These are phyloP conservation scores for Clitopilus passeckerianus DNA, from an alignment of 768 basidiomycete genomes.

Conservation along the genomic window DNA sequence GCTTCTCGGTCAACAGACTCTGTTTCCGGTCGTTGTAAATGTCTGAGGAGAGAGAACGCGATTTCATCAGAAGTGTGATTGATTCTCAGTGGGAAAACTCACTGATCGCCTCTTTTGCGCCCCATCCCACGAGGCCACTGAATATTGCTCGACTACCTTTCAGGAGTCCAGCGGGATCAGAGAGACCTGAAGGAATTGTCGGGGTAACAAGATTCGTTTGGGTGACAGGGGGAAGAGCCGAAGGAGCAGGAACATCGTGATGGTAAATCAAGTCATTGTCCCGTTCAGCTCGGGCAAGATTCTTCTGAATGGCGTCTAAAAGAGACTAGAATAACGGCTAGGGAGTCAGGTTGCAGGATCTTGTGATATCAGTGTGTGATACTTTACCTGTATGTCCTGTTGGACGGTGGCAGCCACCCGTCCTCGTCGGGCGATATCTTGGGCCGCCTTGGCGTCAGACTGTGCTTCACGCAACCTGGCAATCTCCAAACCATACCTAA, in stretches of 20 bases:
- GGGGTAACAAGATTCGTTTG: slow-evolving; percentile 65
- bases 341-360: slow-evolving; percentile 5
- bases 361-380: not conserved
- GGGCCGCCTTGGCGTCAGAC: slow-evolving; percentile 61
- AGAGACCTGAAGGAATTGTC: slow-evolving; percentile 48
- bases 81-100: slow-evolving; percentile 17
- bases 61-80: not conserved
- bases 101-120: slow-evolving; percentile 88
- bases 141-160: slow-evolving; percentile 61
- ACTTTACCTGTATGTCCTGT: slow-evolving; percentile 72
- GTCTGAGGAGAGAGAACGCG: slow-evolving; percentile 32
- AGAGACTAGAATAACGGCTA: slow-evolving; percentile 60
- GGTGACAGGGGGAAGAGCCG: slow-evolving; percentile 59
- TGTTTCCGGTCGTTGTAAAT: slow-evolving; percentile 84
- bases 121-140: slow-evolving; percentile 75
- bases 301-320: slow-evolving; percentile 62
- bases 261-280: slow-evolving; percentile 98
- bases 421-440: slow-evolving; percentile 60
- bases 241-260: slow-evolving; percentile 71
- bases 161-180: slow-evolving; percentile 51
- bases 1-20: slow-evolving; percentile 62
- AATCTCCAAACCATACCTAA: slow-evolving; percentile 85
- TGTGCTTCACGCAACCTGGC: slow-evolving; percentile 72
- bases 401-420: slow-evolving; percentile 59
- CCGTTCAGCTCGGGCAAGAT: slow-evolving; percentile 66